Percentiles rank a stretch among this genome's conserved stretches.
Evolutionary conservation across 192 early-diverging fungal species (phyloP).

Genomic region (Gonapodya prolifera): DNA sequence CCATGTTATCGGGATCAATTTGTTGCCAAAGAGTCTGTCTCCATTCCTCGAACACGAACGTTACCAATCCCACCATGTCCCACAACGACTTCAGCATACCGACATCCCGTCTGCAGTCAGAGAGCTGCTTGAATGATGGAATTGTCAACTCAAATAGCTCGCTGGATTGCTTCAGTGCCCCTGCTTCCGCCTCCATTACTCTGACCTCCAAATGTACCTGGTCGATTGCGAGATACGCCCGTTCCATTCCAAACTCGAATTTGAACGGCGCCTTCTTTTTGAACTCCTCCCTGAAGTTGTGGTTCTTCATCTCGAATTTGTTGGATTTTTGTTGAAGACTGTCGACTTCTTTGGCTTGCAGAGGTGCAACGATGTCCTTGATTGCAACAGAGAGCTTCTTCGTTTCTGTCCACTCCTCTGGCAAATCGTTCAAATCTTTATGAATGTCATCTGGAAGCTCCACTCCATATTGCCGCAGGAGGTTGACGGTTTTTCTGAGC

Average conservation of each 20-base stretch:
- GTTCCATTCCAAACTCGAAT: slow-evolving; percentile 36
- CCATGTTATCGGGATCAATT: slow-evolving; percentile 51
- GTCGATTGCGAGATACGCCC: slow-evolving; percentile 40
- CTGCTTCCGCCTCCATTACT: slow-evolving; percentile 44
- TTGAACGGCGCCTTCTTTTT: slow-evolving; percentile 58
- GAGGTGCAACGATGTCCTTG: slow-evolving; percentile 47
- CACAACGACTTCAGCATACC: slow-evolving; percentile 49
- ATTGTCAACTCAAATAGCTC: slow-evolving; percentile 53
- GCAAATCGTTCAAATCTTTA: slow-evolving; percentile 48
- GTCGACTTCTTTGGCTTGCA: slow-evolving; percentile 53
- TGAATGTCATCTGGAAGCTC: slow-evolving; percentile 54
- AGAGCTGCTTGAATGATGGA: slow-evolving; percentile 43
- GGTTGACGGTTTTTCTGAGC: slow-evolving; percentile 46
- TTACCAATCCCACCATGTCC: slow-evolving; percentile 50
- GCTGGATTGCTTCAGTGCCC: slow-evolving; percentile 37
- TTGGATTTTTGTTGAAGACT: slow-evolving; percentile 55
- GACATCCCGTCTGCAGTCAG: slow-evolving; percentile 44
- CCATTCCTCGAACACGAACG: slow-evolving; percentile 51
- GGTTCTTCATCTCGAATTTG: slow-evolving; percentile 46
- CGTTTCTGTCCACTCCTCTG: slow-evolving; percentile 52
- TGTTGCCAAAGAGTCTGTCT: slow-evolving; percentile 43
- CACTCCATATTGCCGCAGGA: slow-evolving; percentile 46
- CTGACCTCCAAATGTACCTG: slow-evolving; percentile 34
- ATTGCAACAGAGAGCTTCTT: slow-evolving; percentile 46
- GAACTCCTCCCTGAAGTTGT: slow-evolving; percentile 53